Conservation (phyloP, 2,329 filamentous ascomycete genomes). For the Stagonosporopsis cucurbitacearum region DNA sequence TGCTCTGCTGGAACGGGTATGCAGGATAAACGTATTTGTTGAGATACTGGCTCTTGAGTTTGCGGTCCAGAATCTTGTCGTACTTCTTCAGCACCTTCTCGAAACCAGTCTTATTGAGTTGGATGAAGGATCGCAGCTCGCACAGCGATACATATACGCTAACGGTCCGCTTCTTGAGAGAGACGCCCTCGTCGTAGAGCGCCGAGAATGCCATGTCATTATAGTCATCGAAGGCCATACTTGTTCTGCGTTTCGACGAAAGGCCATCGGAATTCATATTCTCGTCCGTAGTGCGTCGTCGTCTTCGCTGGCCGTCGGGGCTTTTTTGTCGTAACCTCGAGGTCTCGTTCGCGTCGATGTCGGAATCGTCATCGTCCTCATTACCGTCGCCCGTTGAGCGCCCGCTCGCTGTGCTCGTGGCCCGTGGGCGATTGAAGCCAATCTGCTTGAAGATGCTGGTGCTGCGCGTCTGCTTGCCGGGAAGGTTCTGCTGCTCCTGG, state of each 20-base stretch:
- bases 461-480: slow-evolving; percentile 50
- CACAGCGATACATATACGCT: slow-evolving; percentile 89
- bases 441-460: slow-evolving; percentile 57
- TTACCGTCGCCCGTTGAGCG: slow-evolving; percentile 54
- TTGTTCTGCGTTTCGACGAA: slow-evolving; percentile 65
- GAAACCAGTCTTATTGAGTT: slow-evolving; percentile 96
- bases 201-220: slow-evolving; percentile 76
- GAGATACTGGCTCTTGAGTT: slow-evolving; percentile 79
- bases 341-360: slow-evolving; percentile 65
- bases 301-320: slow-evolving; percentile 40
- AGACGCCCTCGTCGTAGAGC: slow-evolving; percentile 75
- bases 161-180: slow-evolving; percentile 89
- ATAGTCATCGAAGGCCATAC: slow-evolving; percentile 76
- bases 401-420: slow-evolving; percentile 52
- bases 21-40: slow-evolving; percentile 74
- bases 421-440: slow-evolving; percentile 52
- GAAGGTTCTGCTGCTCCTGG: slow-evolving; percentile 46
- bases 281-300: slow-evolving; percentile 41
- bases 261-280: slow-evolving; percentile 69
- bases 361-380: slow-evolving; percentile 58
- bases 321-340: slow-evolving; percentile 51
- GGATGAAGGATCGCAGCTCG: slow-evolving; percentile 93
- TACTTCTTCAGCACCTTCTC: slow-evolving; percentile 97
- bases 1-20: slow-evolving; percentile 79
- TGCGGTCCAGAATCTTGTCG: slow-evolving; percentile 90